Conservation (phyloP, 441 rosid genomes). For the Sinapis alba region DNA sequence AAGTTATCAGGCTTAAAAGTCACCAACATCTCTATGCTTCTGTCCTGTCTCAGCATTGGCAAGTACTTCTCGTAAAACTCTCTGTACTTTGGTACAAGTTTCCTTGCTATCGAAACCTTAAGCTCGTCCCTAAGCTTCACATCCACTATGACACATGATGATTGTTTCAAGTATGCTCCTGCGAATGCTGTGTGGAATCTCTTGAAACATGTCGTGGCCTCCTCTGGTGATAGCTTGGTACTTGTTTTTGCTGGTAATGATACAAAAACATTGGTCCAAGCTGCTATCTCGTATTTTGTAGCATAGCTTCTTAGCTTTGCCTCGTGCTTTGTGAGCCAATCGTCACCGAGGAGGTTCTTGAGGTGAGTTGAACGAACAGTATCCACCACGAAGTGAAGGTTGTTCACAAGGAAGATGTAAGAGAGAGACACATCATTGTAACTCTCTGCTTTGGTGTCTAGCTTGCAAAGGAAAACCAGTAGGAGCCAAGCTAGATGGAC, state of each 20-base stretch:
- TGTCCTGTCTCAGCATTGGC: constrained; percentile 30
- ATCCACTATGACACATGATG: constrained; percentile 46
- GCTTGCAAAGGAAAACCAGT: constrained; percentile 67
- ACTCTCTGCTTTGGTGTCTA: constrained; percentile 67
- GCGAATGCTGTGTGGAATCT: constrained; percentile 62
- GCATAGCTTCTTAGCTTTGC: constrained; percentile 57
- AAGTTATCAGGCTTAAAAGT: constrained; percentile 53
- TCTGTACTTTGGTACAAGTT: constrained; percentile 51
- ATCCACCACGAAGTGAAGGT: constrained; percentile 51
- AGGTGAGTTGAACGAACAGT: constrained; percentile 57
- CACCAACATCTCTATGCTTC: constrained; percentile 36
- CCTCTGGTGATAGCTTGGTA: constrained; percentile 40
- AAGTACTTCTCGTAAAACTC: constrained; percentile 52
- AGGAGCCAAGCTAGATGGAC: constrained; percentile 63
- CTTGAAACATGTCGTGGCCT: constrained; percentile 48
- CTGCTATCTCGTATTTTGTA: constrained; percentile 54
- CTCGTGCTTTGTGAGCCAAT: constrained; percentile 63
- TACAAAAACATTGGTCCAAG: constrained; percentile 56
- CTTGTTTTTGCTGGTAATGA: constrained; percentile 45
- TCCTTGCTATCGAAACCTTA: constrained; percentile 48
- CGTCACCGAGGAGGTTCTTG: constrained; percentile 58
- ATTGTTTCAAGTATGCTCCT: constrained; percentile 56
- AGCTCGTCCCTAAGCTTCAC: constrained; percentile 59
- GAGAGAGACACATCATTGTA: constrained; percentile 61
- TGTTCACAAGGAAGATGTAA: constrained; percentile 80